phyloP scores from a whole-genome alignment of 495 filamentous ascomycete genomes.

The Hypoxylon rickii region DNA sequence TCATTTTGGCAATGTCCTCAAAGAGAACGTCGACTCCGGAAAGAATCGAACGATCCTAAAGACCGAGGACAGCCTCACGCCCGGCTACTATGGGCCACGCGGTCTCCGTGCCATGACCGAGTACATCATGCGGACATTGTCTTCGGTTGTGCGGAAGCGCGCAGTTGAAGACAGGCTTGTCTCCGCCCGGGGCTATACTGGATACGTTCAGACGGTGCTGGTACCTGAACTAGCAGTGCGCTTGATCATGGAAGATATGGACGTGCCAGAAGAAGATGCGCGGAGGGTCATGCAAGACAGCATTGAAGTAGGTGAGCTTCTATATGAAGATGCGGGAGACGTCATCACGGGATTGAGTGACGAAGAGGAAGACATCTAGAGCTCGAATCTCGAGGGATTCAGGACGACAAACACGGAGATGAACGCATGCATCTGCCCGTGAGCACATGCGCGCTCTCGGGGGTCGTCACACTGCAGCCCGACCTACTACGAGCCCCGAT shows the following conservation, averaged over 20 bases:
- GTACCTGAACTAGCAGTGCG: conserved; percentile 80
- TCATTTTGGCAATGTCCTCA: conserved; percentile 65
- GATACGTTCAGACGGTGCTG: conserved; percentile 82
- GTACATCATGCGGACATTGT: conserved; percentile 65
- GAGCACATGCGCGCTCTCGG: neutral
- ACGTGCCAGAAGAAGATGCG: conserved; percentile 64
- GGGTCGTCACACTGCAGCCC: conserved; percentile 2
- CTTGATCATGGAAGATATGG: conserved; percentile 87
- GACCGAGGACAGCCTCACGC: conserved; percentile 54
- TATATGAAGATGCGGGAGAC: conserved; percentile 72
- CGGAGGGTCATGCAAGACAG: conserved; percentile 74
- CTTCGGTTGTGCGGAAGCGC: conserved; percentile 63
- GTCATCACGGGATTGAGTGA: conserved; percentile 56
- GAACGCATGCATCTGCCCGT: neutral
- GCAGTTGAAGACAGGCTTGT: conserved; percentile 70
- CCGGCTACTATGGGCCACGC: conserved; percentile 86
- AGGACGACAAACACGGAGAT: neutral
- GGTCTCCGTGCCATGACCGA: conserved; percentile 70
- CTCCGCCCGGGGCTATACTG: conserved; percentile 67
- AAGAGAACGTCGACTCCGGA: conserved; percentile 61
- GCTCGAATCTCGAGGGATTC: neutral
- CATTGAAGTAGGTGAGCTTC: conserved; percentile 71
- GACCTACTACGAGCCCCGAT: conserved; percentile 5
- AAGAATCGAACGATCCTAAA: conserved; percentile 64
- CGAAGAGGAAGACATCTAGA: conserved; percentile 35